Evolutionary conservation across 148 eudicot species (phyloP).

Genomic region (Vaccinium darrowii): DNA sequence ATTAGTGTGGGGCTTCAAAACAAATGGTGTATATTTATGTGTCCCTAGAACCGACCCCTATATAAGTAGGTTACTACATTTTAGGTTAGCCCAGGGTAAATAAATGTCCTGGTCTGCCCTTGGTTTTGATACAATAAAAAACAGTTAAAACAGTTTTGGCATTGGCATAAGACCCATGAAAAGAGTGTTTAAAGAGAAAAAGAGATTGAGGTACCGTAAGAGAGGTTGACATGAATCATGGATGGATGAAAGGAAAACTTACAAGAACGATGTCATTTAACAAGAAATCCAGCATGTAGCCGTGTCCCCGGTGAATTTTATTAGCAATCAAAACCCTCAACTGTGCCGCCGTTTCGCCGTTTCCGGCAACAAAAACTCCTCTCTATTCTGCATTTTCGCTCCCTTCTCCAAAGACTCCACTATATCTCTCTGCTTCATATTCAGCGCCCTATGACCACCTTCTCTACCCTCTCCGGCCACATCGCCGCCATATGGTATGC

Average conservation of each 20-base stretch:
- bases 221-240: no score
- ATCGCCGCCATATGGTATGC: slow-evolving; percentile 46
- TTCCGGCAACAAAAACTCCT: slow-evolving; percentile 41
- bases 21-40: no score
- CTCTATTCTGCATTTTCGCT: slow-evolving; percentile 28
- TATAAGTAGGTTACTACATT: no score
- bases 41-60: no score
- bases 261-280: slow-evolving; percentile 38
- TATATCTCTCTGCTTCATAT: slow-evolving; percentile 33
- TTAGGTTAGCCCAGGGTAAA: no score
- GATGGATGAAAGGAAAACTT: slow-evolving; percentile 2
- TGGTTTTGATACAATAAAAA: no score
- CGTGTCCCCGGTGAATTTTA: neutral
- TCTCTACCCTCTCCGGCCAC: slow-evolving; percentile 62
- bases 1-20: no score
- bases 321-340: slow-evolving; percentile 24
- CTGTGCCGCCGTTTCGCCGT: slow-evolving; percentile 30
- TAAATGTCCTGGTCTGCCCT: no score
- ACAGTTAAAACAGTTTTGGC: no score
- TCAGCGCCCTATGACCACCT: slow-evolving; percentile 45
- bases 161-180: no score
- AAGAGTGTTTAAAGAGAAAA: no score
- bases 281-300: slow-evolving; percentile 41
- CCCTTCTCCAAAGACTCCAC: slow-evolving; percentile 28
- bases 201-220: no score